These are phyloP conservation scores for Nicotiana obtusifolia DNA, from an alignment of 257 asterid species.

Conservation along the genomic window DNA sequence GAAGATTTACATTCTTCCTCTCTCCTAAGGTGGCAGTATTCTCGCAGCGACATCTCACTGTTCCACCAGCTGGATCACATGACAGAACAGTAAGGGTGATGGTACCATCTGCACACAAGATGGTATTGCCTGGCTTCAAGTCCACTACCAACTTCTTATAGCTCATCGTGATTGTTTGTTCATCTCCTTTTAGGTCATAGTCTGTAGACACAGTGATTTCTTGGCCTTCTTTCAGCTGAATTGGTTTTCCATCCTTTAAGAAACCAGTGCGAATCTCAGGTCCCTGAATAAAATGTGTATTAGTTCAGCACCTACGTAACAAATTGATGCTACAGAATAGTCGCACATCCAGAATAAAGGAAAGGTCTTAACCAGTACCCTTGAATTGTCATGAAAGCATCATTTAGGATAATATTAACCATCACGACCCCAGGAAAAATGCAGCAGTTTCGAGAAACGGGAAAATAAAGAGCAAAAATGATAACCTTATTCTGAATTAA, in stretches of 20 bases:
- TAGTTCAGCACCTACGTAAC: neutral
- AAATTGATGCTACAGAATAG: neutral
- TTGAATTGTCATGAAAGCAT: neutral
- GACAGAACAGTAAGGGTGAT: slow-evolving; percentile 64
- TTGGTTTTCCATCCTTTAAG: slow-evolving; percentile 60
- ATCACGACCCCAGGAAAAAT: neutral
- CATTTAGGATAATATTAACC: neutral
- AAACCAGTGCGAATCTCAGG: slow-evolving; percentile 92
- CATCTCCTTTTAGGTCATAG: slow-evolving; percentile 71
- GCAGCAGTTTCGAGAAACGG: neutral
- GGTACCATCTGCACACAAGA: slow-evolving; percentile 81
- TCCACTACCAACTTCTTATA: slow-evolving; percentile 63
- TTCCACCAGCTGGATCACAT: slow-evolving; percentile 55
- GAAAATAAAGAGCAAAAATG: too few relatives aligned
- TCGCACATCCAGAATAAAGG: neutral
- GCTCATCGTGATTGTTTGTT: slow-evolving; percentile 61
- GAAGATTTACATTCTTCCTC: slow-evolving; percentile 79
- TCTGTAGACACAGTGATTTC: slow-evolving; percentile 68
- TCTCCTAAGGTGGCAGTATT: slow-evolving; percentile 78
- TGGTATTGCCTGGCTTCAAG: slow-evolving; percentile 64
- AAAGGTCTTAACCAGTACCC: neutral
- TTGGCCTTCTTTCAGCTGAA: slow-evolving; percentile 68
- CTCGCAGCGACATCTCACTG: slow-evolving; percentile 70
- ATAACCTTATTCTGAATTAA: too few relatives aligned
- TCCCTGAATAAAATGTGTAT: slow-evolving; percentile 37